A percentile compares a stretch with the other conserved stretches of the same genome.
Evolutionary conservation across 108 stramenopile species (phyloP).

Genomic region (Nitzschia sp.): DNA sequence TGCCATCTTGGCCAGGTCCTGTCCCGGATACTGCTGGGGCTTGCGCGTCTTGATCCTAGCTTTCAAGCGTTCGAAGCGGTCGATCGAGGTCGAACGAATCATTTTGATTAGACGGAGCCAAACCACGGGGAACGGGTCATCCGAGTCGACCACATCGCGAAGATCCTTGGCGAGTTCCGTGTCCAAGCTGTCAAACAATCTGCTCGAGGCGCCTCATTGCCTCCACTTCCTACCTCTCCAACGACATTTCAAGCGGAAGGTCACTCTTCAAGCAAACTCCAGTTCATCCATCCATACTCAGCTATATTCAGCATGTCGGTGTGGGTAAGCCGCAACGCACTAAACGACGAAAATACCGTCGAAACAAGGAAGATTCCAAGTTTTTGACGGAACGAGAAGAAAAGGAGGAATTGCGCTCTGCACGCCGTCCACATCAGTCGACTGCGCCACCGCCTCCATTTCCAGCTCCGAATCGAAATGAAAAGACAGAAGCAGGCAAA

Average conservation of each 20-base stretch:
- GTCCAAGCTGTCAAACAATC: neutral
- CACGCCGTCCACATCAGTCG: slow-evolving; percentile 24
- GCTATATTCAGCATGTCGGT: slow-evolving; percentile 65
- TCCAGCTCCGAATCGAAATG: neutral
- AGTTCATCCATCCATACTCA: slow-evolving; percentile 58
- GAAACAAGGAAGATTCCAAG: neutral
- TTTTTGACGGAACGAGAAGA: slow-evolving; percentile 6
- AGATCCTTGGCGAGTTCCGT: neutral
- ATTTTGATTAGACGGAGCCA: too few species aligned
- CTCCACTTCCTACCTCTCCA: too few species aligned
- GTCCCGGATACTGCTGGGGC: too few species aligned
- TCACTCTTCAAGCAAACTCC: slow-evolving; percentile 43
- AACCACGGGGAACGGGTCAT: neutral
- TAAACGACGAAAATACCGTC: slow-evolving; percentile 16
- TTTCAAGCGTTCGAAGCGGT: too few species aligned
- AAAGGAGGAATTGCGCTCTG: slow-evolving; percentile 7
- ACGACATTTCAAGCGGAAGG: slow-evolving; percentile 9
- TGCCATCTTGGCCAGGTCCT: too few species aligned
- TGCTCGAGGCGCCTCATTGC: too few species aligned
- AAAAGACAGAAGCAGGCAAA: neutral
- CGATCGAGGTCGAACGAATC: too few species aligned
- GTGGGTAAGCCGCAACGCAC: slow-evolving; percentile 49
- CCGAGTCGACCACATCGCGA: neutral
- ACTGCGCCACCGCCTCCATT: slow-evolving; percentile 15
- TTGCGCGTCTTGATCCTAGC: too few species aligned